These are phyloP conservation scores for Marasmius oreades DNA, from an alignment of 1,284 basidiomycete species.

Conservation along the genomic window DNA sequence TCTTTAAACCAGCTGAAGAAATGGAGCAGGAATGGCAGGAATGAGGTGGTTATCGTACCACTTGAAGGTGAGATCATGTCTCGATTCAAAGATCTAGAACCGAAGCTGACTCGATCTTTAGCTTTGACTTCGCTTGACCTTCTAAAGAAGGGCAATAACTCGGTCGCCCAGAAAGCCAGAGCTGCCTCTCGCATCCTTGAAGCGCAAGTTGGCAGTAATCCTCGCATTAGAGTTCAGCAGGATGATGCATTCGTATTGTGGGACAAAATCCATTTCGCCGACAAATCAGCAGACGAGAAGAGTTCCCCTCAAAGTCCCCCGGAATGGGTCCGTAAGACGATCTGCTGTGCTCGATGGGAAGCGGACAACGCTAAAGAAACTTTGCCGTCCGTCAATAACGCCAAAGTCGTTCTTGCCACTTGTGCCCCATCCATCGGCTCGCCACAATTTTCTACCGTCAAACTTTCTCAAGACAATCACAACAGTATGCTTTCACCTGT, in stretches of 20 bases:
- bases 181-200: conserved; percentile 80
- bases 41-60: conserved; percentile 77
- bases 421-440: conserved; percentile 32
- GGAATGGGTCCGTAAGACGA: conserved; percentile 77
- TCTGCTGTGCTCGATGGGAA: conserved; percentile 78
- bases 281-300: conserved; percentile 17
- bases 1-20: conserved; percentile 78
- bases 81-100: conserved; percentile 1
- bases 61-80: conserved; percentile 67
- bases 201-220: conserved; percentile 75
- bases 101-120: conserved; percentile 25
- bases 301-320: conserved; percentile 35
- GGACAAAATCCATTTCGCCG: conserved; percentile 59
- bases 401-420: conserved; percentile 60
- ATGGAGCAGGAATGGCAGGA: conserved; percentile 70
- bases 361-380: conserved; percentile 33
- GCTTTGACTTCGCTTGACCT: conserved; percentile 91
- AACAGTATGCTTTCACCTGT: conserved; percentile 44
- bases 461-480: conserved; percentile 29
- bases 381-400: conserved; percentile 17
- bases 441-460: conserved; percentile 29
- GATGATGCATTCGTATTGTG: conserved; percentile 78
- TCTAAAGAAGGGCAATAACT: conserved; percentile 84
- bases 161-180: conserved; percentile 77
- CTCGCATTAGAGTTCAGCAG: conserved; percentile 71